Evolutionary conservation across 495 filamentous ascomycete species (phyloP).

Genomic region (Penicillium taxi): DNA sequence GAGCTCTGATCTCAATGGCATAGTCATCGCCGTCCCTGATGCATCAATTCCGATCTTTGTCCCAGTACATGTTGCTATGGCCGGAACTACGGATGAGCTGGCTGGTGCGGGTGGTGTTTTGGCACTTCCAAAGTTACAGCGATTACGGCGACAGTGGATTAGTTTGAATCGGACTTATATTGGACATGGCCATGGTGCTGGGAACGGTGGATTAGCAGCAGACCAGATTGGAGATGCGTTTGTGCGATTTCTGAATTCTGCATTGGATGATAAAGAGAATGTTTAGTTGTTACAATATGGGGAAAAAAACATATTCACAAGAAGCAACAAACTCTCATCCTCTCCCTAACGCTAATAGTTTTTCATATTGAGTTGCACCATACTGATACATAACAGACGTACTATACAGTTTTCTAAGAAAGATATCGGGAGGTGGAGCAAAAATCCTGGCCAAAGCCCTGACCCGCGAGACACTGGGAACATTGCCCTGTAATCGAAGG

Average conservation of each 20-base stretch:
- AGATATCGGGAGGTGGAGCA: too few relatives aligned
- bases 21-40: slow-evolving; percentile 37
- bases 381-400: too few relatives aligned
- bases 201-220: slow-evolving; percentile 20
- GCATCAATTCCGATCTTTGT: slow-evolving; percentile 37
- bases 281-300: too few relatives aligned
- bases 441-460: too few relatives aligned
- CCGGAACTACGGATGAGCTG: slow-evolving; percentile 36
- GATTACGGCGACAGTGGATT: slow-evolving; percentile 80
- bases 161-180: slow-evolving; percentile 55
- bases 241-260: slow-evolving; percentile 41
- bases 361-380: neutral
- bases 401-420: too few relatives aligned
- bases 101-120: slow-evolving; percentile 45
- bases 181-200: slow-evolving; percentile 22
- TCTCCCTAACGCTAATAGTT: too few relatives aligned
- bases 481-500: too few relatives aligned
- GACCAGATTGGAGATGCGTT: slow-evolving; percentile 40
- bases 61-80: slow-evolving; percentile 41
- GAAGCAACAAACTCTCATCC: too few relatives aligned
- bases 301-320: too few relatives aligned
- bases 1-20: slow-evolving; percentile 15
- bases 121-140: slow-evolving; percentile 69
- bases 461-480: too few relatives aligned
- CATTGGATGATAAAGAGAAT: slow-evolving; percentile 25